phyloP scores from a whole-genome alignment of 495 filamentous ascomycete species.

The Tuber borchii region DNA sequence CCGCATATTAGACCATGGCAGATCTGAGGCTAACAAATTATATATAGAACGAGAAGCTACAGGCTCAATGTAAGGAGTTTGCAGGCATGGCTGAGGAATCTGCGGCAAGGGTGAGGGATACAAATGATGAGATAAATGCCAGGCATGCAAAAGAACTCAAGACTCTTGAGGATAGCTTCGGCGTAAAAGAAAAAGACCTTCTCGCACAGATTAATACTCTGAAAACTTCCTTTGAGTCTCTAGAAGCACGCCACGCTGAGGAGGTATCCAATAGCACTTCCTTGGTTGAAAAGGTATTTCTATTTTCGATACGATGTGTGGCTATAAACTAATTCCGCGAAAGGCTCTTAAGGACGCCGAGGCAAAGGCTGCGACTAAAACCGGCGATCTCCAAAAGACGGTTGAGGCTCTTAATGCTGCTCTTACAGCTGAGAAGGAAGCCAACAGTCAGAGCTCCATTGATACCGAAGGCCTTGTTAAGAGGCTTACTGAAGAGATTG shows the following conservation, averaged over 20 bases:
- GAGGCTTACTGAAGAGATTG: slow-evolving; percentile 24
- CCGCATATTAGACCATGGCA: not conserved
- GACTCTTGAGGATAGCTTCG: slow-evolving; percentile 45
- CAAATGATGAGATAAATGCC: slow-evolving; percentile 30
- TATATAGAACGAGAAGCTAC: not conserved
- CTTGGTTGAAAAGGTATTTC: slow-evolving; percentile 35
- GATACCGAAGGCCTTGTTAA: slow-evolving; percentile 13
- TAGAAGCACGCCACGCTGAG: slow-evolving; percentile 33
- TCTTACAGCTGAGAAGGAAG: slow-evolving; percentile 36
- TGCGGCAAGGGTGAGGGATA: slow-evolving; percentile 20
- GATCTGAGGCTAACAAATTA: not conserved
- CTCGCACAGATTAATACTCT: slow-evolving; percentile 31
- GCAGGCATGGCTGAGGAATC: slow-evolving; percentile 1
- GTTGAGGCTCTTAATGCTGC: slow-evolving; percentile 30
- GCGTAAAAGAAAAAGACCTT: slow-evolving; percentile 41
- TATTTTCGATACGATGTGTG: slow-evolving; percentile 20
- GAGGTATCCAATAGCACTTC: slow-evolving; percentile 32
- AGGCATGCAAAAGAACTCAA: slow-evolving; percentile 46
- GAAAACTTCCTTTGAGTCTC: slow-evolving; percentile 24
- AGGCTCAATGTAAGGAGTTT: not conserved
- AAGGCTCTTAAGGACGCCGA: slow-evolving; percentile 10
- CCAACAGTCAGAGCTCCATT: slow-evolving; percentile 10
- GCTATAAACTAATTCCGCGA: slow-evolving; percentile 3
- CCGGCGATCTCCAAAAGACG: slow-evolving; percentile 28
- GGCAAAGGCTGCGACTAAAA: slow-evolving; percentile 20